Evolutionary conservation across 2,329 filamentous ascomycete genomes (phyloP), one percentile per base, ranked within the genome.

Genomic region (Aspergillus melleus): DNA sequence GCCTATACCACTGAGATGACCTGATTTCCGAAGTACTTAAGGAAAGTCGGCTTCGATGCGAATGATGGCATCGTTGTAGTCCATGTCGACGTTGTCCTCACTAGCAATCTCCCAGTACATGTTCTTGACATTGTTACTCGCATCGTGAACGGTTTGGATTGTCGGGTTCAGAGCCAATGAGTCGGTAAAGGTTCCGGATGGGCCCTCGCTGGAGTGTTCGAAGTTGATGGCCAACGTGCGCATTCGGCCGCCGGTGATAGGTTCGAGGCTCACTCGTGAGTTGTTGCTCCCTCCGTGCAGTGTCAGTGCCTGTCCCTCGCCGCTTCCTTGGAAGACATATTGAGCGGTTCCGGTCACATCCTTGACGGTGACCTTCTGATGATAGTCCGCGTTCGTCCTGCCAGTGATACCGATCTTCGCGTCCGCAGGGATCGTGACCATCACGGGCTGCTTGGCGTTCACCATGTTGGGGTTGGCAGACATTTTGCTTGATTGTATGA

Each of bases 211-310:
- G 19, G 53, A 49, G 44, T 55, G 47, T 11, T 55, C 22, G 14
- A 55, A 55, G 44, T 55, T 19, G 44, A 55, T n/a, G 9, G 30
- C 49, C 53, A 44, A 55, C 6, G 53, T 55, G 53, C 53, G 53
- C 29, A 55, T 14, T 22, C 26, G 44, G 30, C 16, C 2, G 29
- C 12, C 29, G 11, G n/a, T 4, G 42, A 36, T n/a, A 16, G 26
- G 29, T 3, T 39, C 26, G 20, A 55, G 24, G 44, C 26, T 32
- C 6, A 55, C 26, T 42, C 16, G 16, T 14, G 36, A 42, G 44
- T 47, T 36, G 16, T 55, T 20, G 19, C 16, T 22, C 3, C 53
- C 53, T 10, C 42, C 44, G n/a, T 8, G 10, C 6, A 55, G 53
- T 1, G 12, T 46, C 53, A 55, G 36, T 10, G 29, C 2, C 29